A percentile compares a stretch with the other conserved stretches of the same genome.
Conservation (phyloP, 2,329 filamentous ascomycete genomes). For the Macrophomina phaseolina region DNA sequence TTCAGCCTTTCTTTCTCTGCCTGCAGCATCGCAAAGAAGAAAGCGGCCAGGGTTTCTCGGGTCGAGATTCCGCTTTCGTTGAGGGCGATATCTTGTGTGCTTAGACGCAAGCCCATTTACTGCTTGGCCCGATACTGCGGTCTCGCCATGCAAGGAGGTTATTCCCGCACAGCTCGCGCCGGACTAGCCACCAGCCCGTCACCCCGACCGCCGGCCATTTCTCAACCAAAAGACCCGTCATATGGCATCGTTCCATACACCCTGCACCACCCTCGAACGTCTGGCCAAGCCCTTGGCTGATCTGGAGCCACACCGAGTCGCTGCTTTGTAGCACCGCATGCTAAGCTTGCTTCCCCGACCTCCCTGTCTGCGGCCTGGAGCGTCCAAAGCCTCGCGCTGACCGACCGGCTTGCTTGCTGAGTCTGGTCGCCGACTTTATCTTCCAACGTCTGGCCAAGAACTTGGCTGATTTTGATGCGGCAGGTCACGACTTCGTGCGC, state of each 20-base stretch:
- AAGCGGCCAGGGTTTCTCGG: too few species aligned
- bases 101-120: not conserved
- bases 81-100: too few species aligned
- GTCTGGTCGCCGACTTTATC: slow-evolving; percentile 1
- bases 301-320: slow-evolving; percentile 10
- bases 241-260: not conserved
- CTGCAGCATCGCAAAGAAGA: too few species aligned
- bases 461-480: slow-evolving; percentile 8
- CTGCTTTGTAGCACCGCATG: slow-evolving; percentile 13
- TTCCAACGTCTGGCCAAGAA: slow-evolving; percentile 20
- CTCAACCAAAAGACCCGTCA: not conserved
- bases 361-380: not conserved
- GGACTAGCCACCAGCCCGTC: not conserved
- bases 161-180: slow-evolving; percentile 1
- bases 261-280: slow-evolving; percentile 20
- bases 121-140: not conserved
- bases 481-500: not conserved
- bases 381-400: not conserved
- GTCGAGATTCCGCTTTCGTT: too few species aligned
- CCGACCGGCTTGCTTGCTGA: not conserved
- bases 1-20: too few species aligned
- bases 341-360: not conserved
- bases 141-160: slow-evolving; percentile 20
- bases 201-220: not conserved
- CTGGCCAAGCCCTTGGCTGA: slow-evolving; percentile 24